phyloP scores from a whole-genome alignment of 73 alveolate genomes.

The Paramecium sexaurelia region DNA sequence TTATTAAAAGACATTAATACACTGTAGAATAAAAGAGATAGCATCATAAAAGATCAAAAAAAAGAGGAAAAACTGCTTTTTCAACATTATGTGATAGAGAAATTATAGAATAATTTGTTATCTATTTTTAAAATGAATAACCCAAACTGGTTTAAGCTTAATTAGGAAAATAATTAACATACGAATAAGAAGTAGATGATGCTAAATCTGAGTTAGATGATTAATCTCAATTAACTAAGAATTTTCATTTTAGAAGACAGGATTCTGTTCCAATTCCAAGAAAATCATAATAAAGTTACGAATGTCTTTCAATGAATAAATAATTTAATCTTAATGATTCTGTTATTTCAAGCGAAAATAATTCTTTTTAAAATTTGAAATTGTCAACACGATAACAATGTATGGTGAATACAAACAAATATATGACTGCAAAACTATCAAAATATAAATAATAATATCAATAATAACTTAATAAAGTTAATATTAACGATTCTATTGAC shows the following conservation, averaged over 20 bases:
- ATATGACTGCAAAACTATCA: neutral
- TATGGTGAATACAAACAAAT: neutral
- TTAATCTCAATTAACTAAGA: neutral
- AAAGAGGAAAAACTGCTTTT: neutral
- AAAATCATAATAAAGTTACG: neutral
- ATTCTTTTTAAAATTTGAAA: neutral
- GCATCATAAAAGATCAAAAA: neutral
- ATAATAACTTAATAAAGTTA: neutral
- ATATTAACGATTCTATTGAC: neutral
- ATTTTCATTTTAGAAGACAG: neutral
- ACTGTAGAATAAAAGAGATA: neutral
- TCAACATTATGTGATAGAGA: neutral
- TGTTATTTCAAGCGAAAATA: neutral
- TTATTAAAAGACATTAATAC: slow-evolving; percentile 23
- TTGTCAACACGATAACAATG: neutral
- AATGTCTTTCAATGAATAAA: neutral
- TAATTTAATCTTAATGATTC: neutral
- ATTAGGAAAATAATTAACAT: neutral
- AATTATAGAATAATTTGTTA: slow-evolving; percentile 13
- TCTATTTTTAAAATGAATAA: neutral
- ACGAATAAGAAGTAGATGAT: neutral
- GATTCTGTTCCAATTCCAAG: neutral
- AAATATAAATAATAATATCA: neutral
- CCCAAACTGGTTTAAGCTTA: neutral
- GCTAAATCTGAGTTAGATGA: neutral